Evolutionary conservation across 768 basidiomycete species (phyloP).

Genomic region (Leucocoprinus leucothites): DNA sequence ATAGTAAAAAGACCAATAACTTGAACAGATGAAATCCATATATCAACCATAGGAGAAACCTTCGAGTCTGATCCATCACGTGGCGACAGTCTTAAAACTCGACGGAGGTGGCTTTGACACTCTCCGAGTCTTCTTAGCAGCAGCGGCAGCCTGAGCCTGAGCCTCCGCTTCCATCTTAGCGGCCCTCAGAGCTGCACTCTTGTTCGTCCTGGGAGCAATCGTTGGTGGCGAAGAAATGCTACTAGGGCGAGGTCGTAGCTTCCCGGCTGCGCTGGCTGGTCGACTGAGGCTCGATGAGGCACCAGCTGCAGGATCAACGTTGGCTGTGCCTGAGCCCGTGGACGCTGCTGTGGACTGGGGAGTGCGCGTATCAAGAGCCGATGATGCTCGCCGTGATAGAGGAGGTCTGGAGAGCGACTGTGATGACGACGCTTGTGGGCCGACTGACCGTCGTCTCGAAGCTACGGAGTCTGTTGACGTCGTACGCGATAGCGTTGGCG

Average conservation of each 20-base stretch:
- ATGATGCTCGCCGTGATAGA: slow-evolving; percentile 11
- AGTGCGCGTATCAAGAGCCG: slow-evolving; percentile 5
- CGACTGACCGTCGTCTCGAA: slow-evolving; percentile 18
- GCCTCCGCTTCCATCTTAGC: slow-evolving; percentile 63
- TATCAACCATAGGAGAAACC: too few relatives aligned
- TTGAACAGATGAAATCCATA: neutral
- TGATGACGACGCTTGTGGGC: slow-evolving; percentile 22
- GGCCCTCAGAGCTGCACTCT: slow-evolving; percentile 65
- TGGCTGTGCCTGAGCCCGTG: neutral
- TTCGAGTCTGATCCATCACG: too few relatives aligned
- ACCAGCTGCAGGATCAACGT: neutral
- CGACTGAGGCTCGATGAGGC: neutral
- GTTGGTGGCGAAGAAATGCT: slow-evolving; percentile 54
- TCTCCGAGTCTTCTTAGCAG: slow-evolving; percentile 32
- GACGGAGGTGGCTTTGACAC: slow-evolving; percentile 30
- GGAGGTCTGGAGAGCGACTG: slow-evolving; percentile 21
- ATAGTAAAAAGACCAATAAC: neutral
- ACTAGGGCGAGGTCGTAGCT: slow-evolving; percentile 50
- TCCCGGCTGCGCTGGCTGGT: slow-evolving; percentile 20
- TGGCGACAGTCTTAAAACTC: slow-evolving; percentile 34
- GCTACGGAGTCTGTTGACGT: slow-evolving; percentile 35
- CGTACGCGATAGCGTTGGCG: slow-evolving; percentile 42
- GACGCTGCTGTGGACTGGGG: neutral
- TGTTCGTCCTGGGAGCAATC: slow-evolving; percentile 70
- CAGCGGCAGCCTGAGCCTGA: slow-evolving; percentile 40